Conservation (phyloP, 208 protist species). For the Trypanosoma cruzi region DNA sequence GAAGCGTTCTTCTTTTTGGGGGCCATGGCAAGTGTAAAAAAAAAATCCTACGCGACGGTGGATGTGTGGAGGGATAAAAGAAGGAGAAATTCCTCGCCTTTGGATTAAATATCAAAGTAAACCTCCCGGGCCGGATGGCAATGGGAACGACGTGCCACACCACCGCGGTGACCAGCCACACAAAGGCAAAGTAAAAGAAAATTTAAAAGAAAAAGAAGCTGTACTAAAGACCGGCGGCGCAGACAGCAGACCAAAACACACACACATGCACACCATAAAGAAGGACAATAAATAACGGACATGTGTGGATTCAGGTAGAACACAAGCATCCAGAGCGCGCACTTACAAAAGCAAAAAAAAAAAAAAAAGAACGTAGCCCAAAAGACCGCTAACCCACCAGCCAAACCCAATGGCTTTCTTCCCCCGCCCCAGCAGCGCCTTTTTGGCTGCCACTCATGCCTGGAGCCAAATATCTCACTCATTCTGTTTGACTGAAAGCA, state of each 20-base stretch:
- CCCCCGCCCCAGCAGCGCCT: background rate
- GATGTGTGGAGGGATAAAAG: background rate
- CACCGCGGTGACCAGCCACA: background rate
- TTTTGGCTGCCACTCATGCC: background rate
- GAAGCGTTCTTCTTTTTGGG: slow-evolving; percentile 56
- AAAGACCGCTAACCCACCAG: too few relatives aligned
- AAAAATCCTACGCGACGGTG: background rate
- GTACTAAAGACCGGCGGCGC: too few relatives aligned
- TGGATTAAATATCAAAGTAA: too few relatives aligned
- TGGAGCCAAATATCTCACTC: background rate
- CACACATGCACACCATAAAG: background rate
- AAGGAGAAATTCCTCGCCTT: too few relatives aligned
- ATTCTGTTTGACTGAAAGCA: background rate
- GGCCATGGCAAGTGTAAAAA: slow-evolving; percentile 37
- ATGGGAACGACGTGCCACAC: too few relatives aligned
- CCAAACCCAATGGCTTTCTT: too few relatives aligned
- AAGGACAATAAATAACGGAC: too few relatives aligned
- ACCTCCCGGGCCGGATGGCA: background rate
- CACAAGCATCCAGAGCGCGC: too few relatives aligned
- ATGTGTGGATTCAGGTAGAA: too few relatives aligned
- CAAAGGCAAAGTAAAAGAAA: slow-evolving; percentile 7
- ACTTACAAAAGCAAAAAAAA: too few relatives aligned
- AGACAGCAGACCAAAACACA: too few relatives aligned
- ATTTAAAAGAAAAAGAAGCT: slow-evolving; percentile 11
- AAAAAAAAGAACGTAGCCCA: background rate